Evolutionary conservation across 768 basidiomycete species (phyloP), one percentile per base, ranked within the genome.

Genomic region (Collybia sp.): DNA sequence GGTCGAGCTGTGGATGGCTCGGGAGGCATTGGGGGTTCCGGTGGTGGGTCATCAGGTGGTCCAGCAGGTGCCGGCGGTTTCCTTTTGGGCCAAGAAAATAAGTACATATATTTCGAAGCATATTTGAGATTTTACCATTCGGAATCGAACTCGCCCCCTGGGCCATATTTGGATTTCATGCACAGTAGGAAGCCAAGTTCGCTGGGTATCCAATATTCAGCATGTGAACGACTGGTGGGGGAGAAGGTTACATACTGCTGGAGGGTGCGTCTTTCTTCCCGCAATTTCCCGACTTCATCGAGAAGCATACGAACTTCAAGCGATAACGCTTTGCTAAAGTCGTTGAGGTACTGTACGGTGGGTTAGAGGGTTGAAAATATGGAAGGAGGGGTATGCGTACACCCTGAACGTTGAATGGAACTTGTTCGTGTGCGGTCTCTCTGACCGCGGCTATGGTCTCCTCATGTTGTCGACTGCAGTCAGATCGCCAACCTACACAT

Each of bases 91-190:
- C n/a, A n/a, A 33, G 39, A 42, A 15, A 5, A 47, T 13, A 49
- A 34, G n/a, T 40, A n/a, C 30, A 45, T 30, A 6, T 17, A 35
- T 46, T 30, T 6, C 5, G 32, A 16, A 5, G 45, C n/a, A 13
- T 17, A 42, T 12, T 2, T 18, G 3, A 30, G 18, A 17, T 58
- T 65, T 52, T 32, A 82, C 89, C 90, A 92, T n/a, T 87, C 82
- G 6, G 83, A 77, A 56, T 90, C 85, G 57, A 86, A 93, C 61
- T 89, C 84, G 42, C 90, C 90, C 46, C 88, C 88, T n/a, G 88
- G 82, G 5, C 83, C 83, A 53, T 89, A 88, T 58, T 86, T 86
- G 34, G 85, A 73, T 61, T 79, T 82, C 72, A 85, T 71, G 53
- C 73, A 70, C 49, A 92, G 62, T 18, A 93, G 68, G 46, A 73